phyloP scores from a whole-genome alignment of 176 grass and related monocot species.

The Carex littledalei region DNA sequence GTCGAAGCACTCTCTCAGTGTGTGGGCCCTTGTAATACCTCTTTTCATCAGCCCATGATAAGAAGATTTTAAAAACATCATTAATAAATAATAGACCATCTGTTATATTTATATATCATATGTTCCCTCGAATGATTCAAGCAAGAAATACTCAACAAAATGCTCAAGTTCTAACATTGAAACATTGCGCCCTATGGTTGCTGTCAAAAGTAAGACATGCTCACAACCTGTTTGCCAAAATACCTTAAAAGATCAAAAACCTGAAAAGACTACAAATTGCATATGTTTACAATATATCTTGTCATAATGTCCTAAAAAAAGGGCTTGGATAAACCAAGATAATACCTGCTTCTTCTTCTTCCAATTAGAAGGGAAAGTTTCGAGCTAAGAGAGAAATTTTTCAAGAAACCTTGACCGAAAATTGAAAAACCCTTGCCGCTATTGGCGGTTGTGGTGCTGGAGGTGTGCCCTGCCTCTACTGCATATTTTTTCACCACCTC shows the following conservation, averaged over 20 bases:
- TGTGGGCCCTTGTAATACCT: not conserved
- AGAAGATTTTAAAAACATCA: not conserved
- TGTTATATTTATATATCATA: not conserved
- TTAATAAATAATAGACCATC: not conserved
- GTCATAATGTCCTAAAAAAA: not conserved
- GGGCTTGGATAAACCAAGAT: not conserved
- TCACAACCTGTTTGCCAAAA: not conserved
- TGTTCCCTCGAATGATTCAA: not conserved
- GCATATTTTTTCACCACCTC: too few species aligned
- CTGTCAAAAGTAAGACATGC: not conserved
- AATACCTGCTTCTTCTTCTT: not conserved
- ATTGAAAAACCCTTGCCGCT: not conserved
- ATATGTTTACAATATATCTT: not conserved
- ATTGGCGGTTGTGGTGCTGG: not conserved
- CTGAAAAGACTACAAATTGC: not conserved
- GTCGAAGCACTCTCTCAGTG: not conserved
- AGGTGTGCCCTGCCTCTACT: too few species aligned
- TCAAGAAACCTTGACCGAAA: not conserved
- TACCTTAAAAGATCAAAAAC: not conserved
- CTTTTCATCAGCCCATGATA: not conserved
- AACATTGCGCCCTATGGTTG: not conserved
- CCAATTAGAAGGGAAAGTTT: not conserved
- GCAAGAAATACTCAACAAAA: not conserved
- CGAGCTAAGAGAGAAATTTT: not conserved
- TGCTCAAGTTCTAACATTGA: not conserved